Evolutionary conservation across 768 basidiomycete genomes (phyloP).

Genomic region (Podaxis rugospora): DNA sequence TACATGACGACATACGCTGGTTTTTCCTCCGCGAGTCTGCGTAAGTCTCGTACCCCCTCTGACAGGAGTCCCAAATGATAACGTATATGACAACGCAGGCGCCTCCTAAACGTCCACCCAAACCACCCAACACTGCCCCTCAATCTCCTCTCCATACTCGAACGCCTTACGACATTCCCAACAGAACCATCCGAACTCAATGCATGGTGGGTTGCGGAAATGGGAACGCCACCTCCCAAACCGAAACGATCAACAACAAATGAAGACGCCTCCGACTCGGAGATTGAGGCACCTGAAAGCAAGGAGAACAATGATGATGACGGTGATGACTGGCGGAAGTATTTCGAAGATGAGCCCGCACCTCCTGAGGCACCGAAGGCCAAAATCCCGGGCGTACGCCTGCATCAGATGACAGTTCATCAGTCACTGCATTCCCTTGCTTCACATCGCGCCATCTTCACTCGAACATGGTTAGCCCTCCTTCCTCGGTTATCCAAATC

Average conservation of each 20-base stretch:
- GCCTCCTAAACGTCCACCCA: slow-evolving; percentile 25
- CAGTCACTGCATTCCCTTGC: slow-evolving; percentile 72
- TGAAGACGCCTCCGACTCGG: slow-evolving; percentile 30
- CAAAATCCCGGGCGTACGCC: slow-evolving; percentile 39
- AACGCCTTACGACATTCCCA: slow-evolving; percentile 69
- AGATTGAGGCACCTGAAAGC: slow-evolving; percentile 27
- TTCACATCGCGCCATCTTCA: slow-evolving; percentile 80
- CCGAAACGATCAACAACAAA: slow-evolving; percentile 35
- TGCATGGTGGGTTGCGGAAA: slow-evolving; percentile 74
- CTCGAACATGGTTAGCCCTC: slow-evolving; percentile 72
- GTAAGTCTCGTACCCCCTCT: slow-evolving; percentile 34
- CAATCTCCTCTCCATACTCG: slow-evolving; percentile 61
- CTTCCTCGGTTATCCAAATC: slow-evolving; percentile 52
- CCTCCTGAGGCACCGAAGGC: slow-evolving; percentile 26
- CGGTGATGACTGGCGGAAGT: slow-evolving; percentile 73
- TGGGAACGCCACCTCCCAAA: slow-evolving; percentile 54
- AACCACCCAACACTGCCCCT: slow-evolving; percentile 32
- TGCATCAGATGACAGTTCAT: slow-evolving; percentile 66
- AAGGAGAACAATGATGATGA: slow-evolving; percentile 28
- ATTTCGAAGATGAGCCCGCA: slow-evolving; percentile 65
- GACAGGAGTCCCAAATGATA: background rate
- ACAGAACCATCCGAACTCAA: slow-evolving; percentile 64
- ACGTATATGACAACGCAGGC: slow-evolving; percentile 16
- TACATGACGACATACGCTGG: slow-evolving; percentile 83
- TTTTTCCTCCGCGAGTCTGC: slow-evolving; percentile 80